Conservation (phyloP, 2,329 filamentous ascomycete species). For the Verticillium alfalfae region DNA sequence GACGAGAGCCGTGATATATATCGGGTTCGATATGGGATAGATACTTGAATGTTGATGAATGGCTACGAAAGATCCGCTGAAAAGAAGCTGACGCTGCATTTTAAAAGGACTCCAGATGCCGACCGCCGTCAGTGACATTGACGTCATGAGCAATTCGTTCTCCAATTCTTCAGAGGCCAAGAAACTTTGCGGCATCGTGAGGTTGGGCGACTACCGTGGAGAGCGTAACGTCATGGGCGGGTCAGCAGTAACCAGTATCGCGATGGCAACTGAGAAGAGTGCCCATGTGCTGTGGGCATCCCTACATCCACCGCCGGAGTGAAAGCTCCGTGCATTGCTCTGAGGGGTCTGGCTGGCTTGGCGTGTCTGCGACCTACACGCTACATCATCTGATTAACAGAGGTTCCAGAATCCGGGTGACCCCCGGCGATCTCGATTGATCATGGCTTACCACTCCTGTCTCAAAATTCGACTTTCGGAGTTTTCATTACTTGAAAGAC, state of each 20-base stretch:
- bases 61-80: not conserved
- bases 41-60: not conserved
- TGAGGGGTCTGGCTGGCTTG: not conserved
- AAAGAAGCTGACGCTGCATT: not conserved
- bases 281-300: not conserved
- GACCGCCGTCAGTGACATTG: not conserved
- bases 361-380: not conserved
- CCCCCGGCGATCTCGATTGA: not conserved
- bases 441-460: not conserved
- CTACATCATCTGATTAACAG: not conserved
- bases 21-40: no score
- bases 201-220: not conserved
- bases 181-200: not conserved
- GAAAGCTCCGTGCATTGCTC: not conserved
- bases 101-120: not conserved
- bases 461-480: not conserved
- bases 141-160: not conserved
- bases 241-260: not conserved
- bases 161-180: not conserved
- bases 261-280: not conserved
- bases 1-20: no score
- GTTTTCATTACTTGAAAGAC: not conserved
- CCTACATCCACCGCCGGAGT: not conserved
- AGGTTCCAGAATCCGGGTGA: not conserved
- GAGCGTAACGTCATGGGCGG: not conserved